These are phyloP conservation scores for Quercus tomentella DNA, from an alignment of 331 rosid genomes.

Conservation along the genomic window DNA sequence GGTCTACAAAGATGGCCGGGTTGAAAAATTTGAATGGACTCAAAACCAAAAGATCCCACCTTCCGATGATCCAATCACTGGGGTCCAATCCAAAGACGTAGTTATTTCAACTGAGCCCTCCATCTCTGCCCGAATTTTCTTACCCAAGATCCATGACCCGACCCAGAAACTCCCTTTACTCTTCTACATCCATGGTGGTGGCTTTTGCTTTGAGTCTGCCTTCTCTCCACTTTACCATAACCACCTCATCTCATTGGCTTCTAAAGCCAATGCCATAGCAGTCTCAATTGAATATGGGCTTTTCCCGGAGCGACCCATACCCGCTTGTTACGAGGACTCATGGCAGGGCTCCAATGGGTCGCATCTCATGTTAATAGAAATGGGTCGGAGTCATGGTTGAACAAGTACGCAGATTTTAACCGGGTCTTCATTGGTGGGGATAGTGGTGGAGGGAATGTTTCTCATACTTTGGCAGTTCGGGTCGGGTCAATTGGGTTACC, in stretches of 20 bases:
- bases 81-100: slow-evolving; percentile 33
- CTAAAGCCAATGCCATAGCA: slow-evolving; percentile 34
- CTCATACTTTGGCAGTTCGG: slow-evolving; percentile 25
- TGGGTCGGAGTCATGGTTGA: slow-evolving; percentile 49
- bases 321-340: slow-evolving; percentile 44
- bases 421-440: slow-evolving; percentile 38
- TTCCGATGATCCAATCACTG: slow-evolving; percentile 10
- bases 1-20: slow-evolving; percentile 6
- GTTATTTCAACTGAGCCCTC: slow-evolving; percentile 21
- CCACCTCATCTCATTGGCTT: slow-evolving; percentile 13
- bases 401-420: slow-evolving; percentile 19
- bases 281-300: slow-evolving; percentile 47
- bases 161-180: slow-evolving; percentile 28
- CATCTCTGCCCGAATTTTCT: slow-evolving; percentile 27
- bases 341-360: slow-evolving; percentile 39
- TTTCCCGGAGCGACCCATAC: slow-evolving; percentile 37
- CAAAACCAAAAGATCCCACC: slow-evolving; percentile 19
- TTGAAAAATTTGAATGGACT: neutral
- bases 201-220: slow-evolving; percentile 40
- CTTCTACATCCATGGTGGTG: slow-evolving; percentile 49
- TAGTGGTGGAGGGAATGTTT: slow-evolving; percentile 40
- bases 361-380: slow-evolving; percentile 22
- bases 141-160: slow-evolving; percentile 19
- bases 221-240: slow-evolving; percentile 27
- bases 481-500: slow-evolving; percentile 14